Evolutionary conservation across 495 filamentous ascomycete species (phyloP).

Genomic region (Parathielavia hyrcaniae): DNA sequence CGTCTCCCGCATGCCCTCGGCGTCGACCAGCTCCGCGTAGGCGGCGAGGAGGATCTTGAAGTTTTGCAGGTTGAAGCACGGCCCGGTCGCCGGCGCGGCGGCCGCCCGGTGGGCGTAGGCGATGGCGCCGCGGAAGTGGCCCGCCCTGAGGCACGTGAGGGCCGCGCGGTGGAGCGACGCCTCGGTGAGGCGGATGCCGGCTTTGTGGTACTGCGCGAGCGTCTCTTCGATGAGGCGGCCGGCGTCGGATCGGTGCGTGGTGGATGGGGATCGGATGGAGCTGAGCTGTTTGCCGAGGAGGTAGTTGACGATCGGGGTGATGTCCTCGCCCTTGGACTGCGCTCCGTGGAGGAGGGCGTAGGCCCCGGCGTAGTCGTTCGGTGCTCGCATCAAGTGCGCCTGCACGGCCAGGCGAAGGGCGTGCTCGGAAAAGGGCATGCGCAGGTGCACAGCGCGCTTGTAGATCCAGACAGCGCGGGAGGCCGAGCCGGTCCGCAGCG

Average conservation of each 20-base stretch:
- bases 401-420: slow-evolving; percentile 39
- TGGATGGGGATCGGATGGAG: slow-evolving; percentile 8
- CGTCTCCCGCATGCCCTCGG: slow-evolving; percentile 30
- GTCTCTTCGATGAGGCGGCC: slow-evolving; percentile 1
- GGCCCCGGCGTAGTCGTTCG: slow-evolving; percentile 18
- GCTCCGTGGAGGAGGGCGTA: slow-evolving; percentile 33
- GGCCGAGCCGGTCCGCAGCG: slow-evolving; percentile 22
- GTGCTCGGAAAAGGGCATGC: slow-evolving; percentile 29
- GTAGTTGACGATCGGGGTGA: slow-evolving; percentile 30
- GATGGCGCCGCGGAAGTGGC: slow-evolving; percentile 32
- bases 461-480: slow-evolving; percentile 32
- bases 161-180: slow-evolving; percentile 38
- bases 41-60: slow-evolving; percentile 38
- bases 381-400: slow-evolving; percentile 31
- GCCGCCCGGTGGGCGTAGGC: slow-evolving; percentile 32
- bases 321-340: slow-evolving; percentile 31
- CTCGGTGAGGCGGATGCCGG: slow-evolving; percentile 26
- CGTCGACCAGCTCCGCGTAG: slow-evolving; percentile 35
- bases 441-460: slow-evolving; percentile 27
- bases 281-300: slow-evolving; percentile 25
- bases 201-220: slow-evolving; percentile 16
- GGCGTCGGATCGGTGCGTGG: neutral
- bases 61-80: slow-evolving; percentile 35
- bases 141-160: slow-evolving; percentile 26
- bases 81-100: slow-evolving; percentile 21